These are phyloP conservation scores for Luvunga scandens DNA, from an alignment of 345 rosid species.

Conservation along the genomic window DNA sequence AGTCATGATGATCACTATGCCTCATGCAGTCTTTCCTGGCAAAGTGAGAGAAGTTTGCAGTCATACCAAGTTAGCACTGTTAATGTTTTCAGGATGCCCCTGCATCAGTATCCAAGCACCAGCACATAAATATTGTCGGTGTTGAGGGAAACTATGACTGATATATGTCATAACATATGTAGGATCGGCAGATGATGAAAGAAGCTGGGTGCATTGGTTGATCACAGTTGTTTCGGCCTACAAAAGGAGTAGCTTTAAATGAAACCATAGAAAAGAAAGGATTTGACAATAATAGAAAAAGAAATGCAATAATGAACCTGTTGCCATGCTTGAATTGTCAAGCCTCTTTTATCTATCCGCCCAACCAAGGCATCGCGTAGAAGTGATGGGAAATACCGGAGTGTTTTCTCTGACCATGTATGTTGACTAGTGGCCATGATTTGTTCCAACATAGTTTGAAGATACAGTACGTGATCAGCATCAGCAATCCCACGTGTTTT, in stretches of 20 bases:
- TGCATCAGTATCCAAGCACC: conserved; percentile 98
- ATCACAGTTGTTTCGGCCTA: conserved; percentile 90
- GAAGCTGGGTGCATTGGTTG: conserved; percentile 89
- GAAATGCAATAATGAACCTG: conserved; percentile 41
- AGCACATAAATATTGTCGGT: conserved; percentile 87
- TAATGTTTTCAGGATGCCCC: conserved; percentile 87
- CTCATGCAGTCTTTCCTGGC: conserved; percentile 2
- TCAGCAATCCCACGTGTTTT: conserved; percentile 98
- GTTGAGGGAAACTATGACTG: conserved; percentile 75
- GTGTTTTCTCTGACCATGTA: conserved; percentile 92
- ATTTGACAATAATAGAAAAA: not conserved
- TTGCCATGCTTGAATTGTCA: conserved; percentile 81
- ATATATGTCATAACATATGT: conserved; percentile 72
- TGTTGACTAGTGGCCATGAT: conserved; percentile 88
- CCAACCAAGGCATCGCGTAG: conserved; percentile 68
- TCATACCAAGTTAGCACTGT: conserved; percentile 77
- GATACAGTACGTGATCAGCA: conserved; percentile 87
- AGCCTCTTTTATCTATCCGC: conserved; percentile 67
- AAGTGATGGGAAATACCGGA: conserved; percentile 77
- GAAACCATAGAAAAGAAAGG: not conserved
- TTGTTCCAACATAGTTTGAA: conserved; percentile 90
- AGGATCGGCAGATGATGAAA: conserved; percentile 82
- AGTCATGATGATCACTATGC: not conserved
- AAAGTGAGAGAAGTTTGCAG: conserved; percentile 2
- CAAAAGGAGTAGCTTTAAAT: conserved; percentile 13